Evolutionary conservation across 495 filamentous ascomycete species (phyloP), one percentile per base, ranked within the genome.

Genomic region (Polyplosphaeria fusca): DNA sequence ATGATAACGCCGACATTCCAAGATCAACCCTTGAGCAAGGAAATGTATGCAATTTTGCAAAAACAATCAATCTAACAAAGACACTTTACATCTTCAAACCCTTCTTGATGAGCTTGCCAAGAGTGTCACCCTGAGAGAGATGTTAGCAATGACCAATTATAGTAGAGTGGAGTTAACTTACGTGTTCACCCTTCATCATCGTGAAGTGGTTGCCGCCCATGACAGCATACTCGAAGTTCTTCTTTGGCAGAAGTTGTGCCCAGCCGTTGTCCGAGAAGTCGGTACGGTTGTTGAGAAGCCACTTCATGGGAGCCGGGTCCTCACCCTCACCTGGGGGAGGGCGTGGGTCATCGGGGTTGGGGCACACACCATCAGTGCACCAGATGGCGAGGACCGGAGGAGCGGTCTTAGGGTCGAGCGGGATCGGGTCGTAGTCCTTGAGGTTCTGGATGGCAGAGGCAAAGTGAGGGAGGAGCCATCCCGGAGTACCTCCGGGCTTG

Each of bases 381-480:
- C 87, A 95, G 62, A 92, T 84, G 40, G 83, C 70, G 66, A 78
- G 82, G 11, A 86, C 85, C 48, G 82, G 82, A 4, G 87, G 84
- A 51, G 78, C 80, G 32, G 81, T 74, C 0, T 52, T 65, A 0
- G 71, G 66, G 3, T 70, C 52, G 12, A 79, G 76, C 24, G 82
- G 84, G 59, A 75, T 70, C 11, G 83, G 79, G 14, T 81, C 77
- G 72, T 93, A 95, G 39, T 82, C 84, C 55, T 84, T 84, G 23
- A 93, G 73, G 1, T 86, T 84, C 40, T 82, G 79, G 58, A 93
- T 86, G 39, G 87, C 86, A 18, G 86, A 81, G 2, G 82, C 73
- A 72, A 95, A 95, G 70, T 95, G 89, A 42, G 89, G 88, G 0
- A 93, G 80, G 3, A 95, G 79, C 89, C 89, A 95, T 74, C 76